Evolutionary conservation across 140 eudicot genomes (phyloP).

Genomic region (Oenanthe javanica): DNA sequence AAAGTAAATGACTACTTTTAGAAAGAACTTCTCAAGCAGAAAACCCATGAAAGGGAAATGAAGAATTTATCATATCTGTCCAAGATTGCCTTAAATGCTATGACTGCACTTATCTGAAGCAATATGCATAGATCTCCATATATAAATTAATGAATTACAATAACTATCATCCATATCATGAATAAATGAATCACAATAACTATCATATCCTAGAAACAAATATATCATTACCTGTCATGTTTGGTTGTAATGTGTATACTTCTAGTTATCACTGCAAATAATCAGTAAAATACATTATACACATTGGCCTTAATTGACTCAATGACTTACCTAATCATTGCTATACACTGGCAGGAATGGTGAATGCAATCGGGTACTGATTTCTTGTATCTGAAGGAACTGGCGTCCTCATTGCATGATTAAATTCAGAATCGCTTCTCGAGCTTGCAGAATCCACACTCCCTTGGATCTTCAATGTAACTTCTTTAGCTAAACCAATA

Average conservation of each 20-base stretch:
- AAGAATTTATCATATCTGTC: conserved; percentile 1
- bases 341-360: conserved; percentile 41
- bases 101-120: not conserved
- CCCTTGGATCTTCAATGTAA: conserved; percentile 6
- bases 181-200: conserved; percentile 5
- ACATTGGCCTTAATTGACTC: conserved; percentile 4
- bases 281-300: not conserved
- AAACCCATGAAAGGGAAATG: not conserved
- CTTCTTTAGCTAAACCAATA: conserved; percentile 26
- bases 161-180: not conserved
- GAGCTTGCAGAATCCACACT: conserved; percentile 7
- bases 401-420: conserved; percentile 4
- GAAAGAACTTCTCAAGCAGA: not conserved
- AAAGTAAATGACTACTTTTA: not conserved
- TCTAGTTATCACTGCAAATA: not conserved
- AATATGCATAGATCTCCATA: not conserved
- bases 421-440: not conserved
- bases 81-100: not conserved
- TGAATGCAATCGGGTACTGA: conserved; percentile 30
- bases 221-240: not conserved
- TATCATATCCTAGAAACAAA: not conserved
- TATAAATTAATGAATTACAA: not conserved
- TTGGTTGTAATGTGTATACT: not conserved
- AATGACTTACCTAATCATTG: conserved; percentile 12
- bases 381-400: conserved; percentile 23